Evolutionary conservation across 306 rosid species (phyloP).

Genomic region (Coriaria nepalensis): DNA sequence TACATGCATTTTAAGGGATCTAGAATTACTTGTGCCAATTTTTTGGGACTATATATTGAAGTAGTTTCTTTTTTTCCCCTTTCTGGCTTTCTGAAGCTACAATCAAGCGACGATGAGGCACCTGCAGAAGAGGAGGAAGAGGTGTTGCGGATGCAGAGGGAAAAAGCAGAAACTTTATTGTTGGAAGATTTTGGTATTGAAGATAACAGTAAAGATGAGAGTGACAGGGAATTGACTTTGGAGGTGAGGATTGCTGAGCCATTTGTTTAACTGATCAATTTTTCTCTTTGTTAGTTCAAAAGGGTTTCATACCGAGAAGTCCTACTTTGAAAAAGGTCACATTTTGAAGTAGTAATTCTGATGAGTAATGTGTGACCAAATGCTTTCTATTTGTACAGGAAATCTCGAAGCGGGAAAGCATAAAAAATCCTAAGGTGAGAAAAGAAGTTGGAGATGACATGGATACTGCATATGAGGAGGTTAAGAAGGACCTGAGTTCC

Average conservation of each 20-base stretch:
- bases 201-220: conserved; percentile 28
- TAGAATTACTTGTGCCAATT: background rate
- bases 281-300: conserved; percentile 2
- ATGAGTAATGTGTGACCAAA: background rate
- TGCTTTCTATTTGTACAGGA: conserved; percentile 31
- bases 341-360: conserved; percentile 8
- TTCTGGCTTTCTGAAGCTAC: conserved; percentile 29
- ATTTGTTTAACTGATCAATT: conserved; percentile 1
- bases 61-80: background rate
- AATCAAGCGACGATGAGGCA: conserved; percentile 72
- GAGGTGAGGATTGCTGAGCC: conserved; percentile 31
- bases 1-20: background rate
- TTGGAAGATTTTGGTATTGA: conserved; percentile 58
- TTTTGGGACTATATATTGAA: background rate
- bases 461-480: conserved; percentile 25
- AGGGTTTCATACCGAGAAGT: background rate
- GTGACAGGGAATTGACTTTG: conserved; percentile 26
- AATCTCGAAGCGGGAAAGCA: conserved; percentile 28
- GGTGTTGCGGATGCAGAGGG: conserved; percentile 43
- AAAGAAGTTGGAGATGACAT: conserved; percentile 21
- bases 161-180: conserved; percentile 35
- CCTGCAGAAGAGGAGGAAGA: conserved; percentile 60
- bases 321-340: too few species aligned
- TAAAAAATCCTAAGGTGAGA: conserved; percentile 10
- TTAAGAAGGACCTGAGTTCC: conserved; percentile 58